Conservation (phyloP, 352 stramenopile species). For the Globisporangium solare region DNA sequence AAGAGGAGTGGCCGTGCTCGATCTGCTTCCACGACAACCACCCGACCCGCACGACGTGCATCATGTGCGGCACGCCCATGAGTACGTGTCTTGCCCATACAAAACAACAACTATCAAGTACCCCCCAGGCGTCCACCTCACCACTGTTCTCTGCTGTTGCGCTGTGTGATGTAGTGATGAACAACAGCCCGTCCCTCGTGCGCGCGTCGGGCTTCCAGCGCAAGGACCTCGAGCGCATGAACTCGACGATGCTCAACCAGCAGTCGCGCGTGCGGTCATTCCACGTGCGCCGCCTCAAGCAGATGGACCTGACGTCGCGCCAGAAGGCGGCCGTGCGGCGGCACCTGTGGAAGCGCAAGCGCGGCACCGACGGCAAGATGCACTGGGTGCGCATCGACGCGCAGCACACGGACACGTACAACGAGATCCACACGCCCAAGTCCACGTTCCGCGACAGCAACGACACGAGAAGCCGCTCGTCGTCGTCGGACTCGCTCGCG, state of each 20-base stretch:
- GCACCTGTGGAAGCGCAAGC: constrained; percentile 73
- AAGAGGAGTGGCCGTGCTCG: constrained; percentile 81
- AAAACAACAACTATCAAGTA: too few species aligned
- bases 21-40: constrained; percentile 89
- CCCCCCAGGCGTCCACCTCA: neutral
- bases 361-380: constrained; percentile 65
- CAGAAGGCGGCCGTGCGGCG: constrained; percentile 77
- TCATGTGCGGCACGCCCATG: constrained; percentile 77
- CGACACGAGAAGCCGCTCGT: constrained; percentile 28
- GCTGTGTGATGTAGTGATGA: constrained; percentile 22
- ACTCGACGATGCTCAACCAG: constrained; percentile 73
- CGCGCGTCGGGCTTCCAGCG: constrained; percentile 71
- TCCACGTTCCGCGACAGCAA: constrained; percentile 20
- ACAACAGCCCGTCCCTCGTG: constrained; percentile 51
- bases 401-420: constrained; percentile 34
- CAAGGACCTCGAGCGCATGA: constrained; percentile 51
- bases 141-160: neutral
- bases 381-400: constrained; percentile 80
- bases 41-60: constrained; percentile 69
- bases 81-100: constrained; percentile 9
- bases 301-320: constrained; percentile 77
- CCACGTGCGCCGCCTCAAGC: constrained; percentile 79
- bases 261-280: constrained; percentile 79
- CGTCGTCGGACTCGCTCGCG: constrained; percentile 48
- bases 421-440: constrained; percentile 43